Evolutionary conservation across 2,329 filamentous ascomycete species (phyloP).

Genomic region (Ascosphaera apis): DNA sequence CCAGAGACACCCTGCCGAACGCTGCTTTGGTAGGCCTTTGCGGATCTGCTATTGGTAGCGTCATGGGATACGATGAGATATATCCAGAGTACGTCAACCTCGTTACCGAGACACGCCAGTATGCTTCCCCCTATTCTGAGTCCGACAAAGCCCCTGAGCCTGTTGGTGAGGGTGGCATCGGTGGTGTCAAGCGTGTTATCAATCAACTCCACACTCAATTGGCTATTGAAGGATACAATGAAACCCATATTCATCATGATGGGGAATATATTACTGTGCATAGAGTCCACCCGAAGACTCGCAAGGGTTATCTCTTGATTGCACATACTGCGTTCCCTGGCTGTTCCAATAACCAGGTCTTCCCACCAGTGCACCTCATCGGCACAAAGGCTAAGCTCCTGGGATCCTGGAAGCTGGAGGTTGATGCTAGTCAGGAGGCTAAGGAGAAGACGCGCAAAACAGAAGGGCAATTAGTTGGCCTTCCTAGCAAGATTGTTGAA

Average conservation of each 20-base stretch:
- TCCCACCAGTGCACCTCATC: conserved; percentile 55
- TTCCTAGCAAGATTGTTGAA: conserved; percentile 62
- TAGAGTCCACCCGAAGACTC: conserved; percentile 71
- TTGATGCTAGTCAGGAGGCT: conserved; percentile 51
- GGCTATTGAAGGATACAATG: conserved; percentile 83
- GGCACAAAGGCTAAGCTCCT: conserved; percentile 71
- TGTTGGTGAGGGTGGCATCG: conserved; percentile 45
- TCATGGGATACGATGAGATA: conserved; percentile 95
- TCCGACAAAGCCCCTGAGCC: conserved; percentile 14
- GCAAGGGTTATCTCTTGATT: conserved; percentile 86
- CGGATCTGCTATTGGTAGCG: conserved; percentile 76
- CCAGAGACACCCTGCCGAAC: conserved; percentile 79
- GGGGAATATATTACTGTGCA: conserved; percentile 93
- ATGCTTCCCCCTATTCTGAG: conserved; percentile 53
- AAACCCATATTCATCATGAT: conserved; percentile 92
- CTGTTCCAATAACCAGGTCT: conserved; percentile 60
- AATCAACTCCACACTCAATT: conserved; percentile 90
- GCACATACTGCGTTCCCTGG: conserved; percentile 91
- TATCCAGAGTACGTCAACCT: conserved; percentile 87
- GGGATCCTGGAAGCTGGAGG: conserved; percentile 80
- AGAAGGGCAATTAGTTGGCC: conserved; percentile 47
- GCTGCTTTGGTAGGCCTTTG: conserved; percentile 93
- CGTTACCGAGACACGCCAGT: conserved; percentile 67
- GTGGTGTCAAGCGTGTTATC: conserved; percentile 70
- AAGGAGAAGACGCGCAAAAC: conserved; percentile 43